Conservation (phyloP, 1,284 basidiomycete species). For the Gymnopus androsaceus region DNA sequence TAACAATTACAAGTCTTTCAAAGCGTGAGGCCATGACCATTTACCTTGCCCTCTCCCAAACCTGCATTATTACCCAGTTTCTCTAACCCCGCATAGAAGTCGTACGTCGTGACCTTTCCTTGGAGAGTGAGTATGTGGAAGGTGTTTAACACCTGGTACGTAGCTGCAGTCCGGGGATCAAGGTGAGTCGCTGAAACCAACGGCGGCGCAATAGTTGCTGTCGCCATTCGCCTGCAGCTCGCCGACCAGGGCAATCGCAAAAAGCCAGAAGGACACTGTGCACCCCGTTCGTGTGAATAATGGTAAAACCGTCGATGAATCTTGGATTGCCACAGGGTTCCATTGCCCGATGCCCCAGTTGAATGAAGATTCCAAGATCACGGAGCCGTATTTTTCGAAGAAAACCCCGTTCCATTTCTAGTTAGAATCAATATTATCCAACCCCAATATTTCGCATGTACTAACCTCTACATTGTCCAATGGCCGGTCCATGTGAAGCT, state of each 20-base stretch:
- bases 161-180: slow-evolving; percentile 9
- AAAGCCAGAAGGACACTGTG: no score
- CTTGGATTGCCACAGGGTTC: neutral
- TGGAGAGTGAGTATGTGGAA: slow-evolving; percentile 8
- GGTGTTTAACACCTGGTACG: neutral
- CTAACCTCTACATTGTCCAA: slow-evolving; percentile 23
- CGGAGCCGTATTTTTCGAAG: slow-evolving; percentile 9
- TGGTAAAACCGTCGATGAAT: no score
- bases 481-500: slow-evolving; percentile 14
- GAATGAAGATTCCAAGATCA: slow-evolving; percentile 13
- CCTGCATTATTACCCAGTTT: slow-evolving; percentile 11
- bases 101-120: slow-evolving; percentile 6
- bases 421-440: neutral
- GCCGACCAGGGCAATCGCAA: slow-evolving; percentile 1
- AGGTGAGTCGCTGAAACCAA: slow-evolving; percentile 11
- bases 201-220: slow-evolving; percentile 7
- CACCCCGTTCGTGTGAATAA: no score
- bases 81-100: slow-evolving; percentile 13
- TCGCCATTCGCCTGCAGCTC: neutral
- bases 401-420: slow-evolving; percentile 19
- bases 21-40: no score
- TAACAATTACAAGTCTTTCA: no score
- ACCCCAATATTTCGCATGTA: neutral
- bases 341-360: slow-evolving; percentile 15
- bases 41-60: neutral